Conservation (phyloP, 208 protist species). For the Crithidia sp. region DNA sequence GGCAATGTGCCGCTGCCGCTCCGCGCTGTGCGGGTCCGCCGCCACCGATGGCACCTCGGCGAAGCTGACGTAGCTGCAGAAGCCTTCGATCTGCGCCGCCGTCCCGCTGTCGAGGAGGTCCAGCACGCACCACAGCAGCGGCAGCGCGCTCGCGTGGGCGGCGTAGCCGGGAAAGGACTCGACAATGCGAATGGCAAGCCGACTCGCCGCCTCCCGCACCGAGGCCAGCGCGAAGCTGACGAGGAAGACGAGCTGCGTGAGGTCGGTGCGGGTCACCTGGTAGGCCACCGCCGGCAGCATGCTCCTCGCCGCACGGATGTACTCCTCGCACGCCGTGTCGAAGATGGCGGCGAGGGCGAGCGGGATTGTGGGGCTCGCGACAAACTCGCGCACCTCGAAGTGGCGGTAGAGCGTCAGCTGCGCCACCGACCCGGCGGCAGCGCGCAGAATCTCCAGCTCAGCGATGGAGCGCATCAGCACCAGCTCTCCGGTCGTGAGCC, state of each 20-base stretch:
- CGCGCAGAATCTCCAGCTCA: conserved; percentile 79
- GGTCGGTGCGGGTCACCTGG: conserved; percentile 55
- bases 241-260: conserved; percentile 73
- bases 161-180: conserved; percentile 60
- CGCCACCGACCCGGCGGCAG: conserved; percentile 69
- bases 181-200: conserved; percentile 59
- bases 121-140: conserved; percentile 77
- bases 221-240: conserved; percentile 72
- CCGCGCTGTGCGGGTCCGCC: conserved; percentile 51
- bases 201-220: conserved; percentile 61
- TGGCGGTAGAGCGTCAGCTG: conserved; percentile 79
- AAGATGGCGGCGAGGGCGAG: conserved; percentile 46
- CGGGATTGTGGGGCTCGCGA: conserved; percentile 65
- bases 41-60: conserved; percentile 51
- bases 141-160: conserved; percentile 57
- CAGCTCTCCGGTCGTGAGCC: conserved; percentile 64
- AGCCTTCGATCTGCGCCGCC: conserved; percentile 51
- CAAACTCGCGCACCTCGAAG: conserved; percentile 85
- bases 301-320: conserved; percentile 44
- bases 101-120: conserved; percentile 64
- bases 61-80: conserved; percentile 65
- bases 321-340: conserved; percentile 51
- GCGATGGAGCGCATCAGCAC: conserved; percentile 68
- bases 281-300: conserved; percentile 55
- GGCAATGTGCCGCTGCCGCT: conserved; percentile 53